Base-by-base conservation (phyloP, 306 rosid genomes). In the Calophaca sinica region DNA sequence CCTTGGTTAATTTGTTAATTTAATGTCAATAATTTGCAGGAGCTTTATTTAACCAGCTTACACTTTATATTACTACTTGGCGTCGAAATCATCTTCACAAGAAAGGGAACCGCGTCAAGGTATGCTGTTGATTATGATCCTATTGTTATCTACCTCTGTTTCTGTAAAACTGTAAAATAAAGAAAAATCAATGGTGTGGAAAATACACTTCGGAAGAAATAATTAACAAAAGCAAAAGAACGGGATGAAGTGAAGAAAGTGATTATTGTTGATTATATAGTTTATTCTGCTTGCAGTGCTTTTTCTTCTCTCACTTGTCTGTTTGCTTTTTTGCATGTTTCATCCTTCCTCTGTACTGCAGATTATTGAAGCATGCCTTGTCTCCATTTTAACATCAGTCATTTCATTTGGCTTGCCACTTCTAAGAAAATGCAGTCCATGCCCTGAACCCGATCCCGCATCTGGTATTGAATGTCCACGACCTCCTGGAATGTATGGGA, bases 381-480 rank as follows among this genome's bases (percentile, higher is more conserved):
- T 94, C 78, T 94, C 98, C 33, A 3, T 94, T 74, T 53, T 94
- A 77, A 94, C 98, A 32, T 94, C 97, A 51, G 72, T 83, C 45
- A 83, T 94, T 72, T 94, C 98, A 74, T 94, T 94, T 71, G 94
- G 98, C 60, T 88, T 91, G 79, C 98, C 98, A 12, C 98, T 91
- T 78, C 80, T 94, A 80, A 83, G 96, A 84, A 86, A 82, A 81
- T 94, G 98, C 79, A 94, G 82, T 85, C 87, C 96, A 5, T 94
- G 98, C 80, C 98, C 97, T 28, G 97, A 85, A 74, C 58, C 89
- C 38, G 90, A 82, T 87, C 84, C 86, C 46, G 80, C 83, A 20
- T 82, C 92, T 76, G 96, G 88, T 68, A 86, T 91, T 87, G 89
- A 94, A 79, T 94, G 98, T 79, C 97, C 98, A 35, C 87, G 89